phyloP scores from a whole-genome alignment of 2,329 filamentous ascomycete genomes.

The Colletotrichum costaricense region DNA sequence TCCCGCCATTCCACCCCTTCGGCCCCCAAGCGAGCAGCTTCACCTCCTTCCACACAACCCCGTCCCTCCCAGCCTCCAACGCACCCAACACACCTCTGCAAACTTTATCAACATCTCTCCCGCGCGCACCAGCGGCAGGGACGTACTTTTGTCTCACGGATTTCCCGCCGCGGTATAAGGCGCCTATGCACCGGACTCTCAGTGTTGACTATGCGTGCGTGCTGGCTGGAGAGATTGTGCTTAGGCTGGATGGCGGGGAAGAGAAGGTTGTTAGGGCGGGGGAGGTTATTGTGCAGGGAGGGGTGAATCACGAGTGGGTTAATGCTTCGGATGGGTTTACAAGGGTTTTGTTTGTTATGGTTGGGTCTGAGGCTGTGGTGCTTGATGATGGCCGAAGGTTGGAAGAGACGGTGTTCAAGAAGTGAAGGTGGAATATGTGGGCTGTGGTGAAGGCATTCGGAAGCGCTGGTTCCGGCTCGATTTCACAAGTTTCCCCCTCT shows the following conservation, averaged over 20 bases:
- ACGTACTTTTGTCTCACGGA: not conserved
- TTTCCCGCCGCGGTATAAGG: not conserved
- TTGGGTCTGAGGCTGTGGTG: not conserved
- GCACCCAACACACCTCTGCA: not conserved
- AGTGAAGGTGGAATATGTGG: accelerated
- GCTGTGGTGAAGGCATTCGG: too few relatives aligned
- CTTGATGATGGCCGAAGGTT: not conserved
- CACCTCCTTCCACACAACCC: not conserved
- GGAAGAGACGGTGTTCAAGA: not conserved
- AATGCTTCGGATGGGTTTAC: not conserved
- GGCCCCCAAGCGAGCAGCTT: not conserved
- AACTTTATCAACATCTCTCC: not conserved
- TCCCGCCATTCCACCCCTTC: not conserved
- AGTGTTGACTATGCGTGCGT: not conserved
- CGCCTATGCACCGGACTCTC: not conserved
- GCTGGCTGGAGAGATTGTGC: not conserved
- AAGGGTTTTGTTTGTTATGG: not conserved
- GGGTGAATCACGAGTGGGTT: not conserved
- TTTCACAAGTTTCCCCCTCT: too few relatives aligned
- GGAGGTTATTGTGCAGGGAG: not conserved
- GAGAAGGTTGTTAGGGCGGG: not conserved
- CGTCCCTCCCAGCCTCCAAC: not conserved
- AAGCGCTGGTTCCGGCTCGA: too few relatives aligned
- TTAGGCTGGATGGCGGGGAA: not conserved
- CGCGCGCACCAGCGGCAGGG: too few relatives aligned